Conservation (phyloP, 139 green algal genomes). For the Chlamydomonas applanata region DNA sequence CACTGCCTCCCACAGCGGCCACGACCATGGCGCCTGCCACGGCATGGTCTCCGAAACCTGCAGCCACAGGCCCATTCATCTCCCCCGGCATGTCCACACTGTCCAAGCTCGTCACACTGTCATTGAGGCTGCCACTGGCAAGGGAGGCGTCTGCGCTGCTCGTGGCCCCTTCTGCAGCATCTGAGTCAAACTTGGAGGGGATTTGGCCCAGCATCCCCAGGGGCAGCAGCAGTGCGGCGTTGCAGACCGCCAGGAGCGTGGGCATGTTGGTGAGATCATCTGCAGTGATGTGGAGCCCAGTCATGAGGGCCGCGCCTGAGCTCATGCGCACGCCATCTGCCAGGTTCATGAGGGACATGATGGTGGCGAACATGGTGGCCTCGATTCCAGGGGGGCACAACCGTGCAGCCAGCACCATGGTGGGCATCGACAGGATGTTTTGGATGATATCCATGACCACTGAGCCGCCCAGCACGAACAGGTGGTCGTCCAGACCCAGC, state of each 20-base stretch:
- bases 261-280: conserved; percentile 69
- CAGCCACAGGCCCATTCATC: too few species aligned
- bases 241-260: conserved; percentile 42
- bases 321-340: conserved; percentile 16
- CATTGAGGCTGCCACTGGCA: too few species aligned
- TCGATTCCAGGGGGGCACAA: conserved; percentile 59
- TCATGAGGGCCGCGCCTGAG: conserved; percentile 56
- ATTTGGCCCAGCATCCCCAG: conserved; percentile 17
- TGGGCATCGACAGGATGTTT: conserved; percentile 66
- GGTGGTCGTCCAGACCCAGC: conserved; percentile 59
- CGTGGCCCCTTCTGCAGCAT: too few species aligned
- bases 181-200: neutral
- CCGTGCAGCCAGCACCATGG: conserved; percentile 84
- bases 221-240: conserved; percentile 18
- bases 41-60: too few species aligned
- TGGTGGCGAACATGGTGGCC: conserved; percentile 87
- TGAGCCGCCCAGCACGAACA: conserved; percentile 79
- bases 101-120: too few species aligned
- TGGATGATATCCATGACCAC: conserved; percentile 79
- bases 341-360: conserved; percentile 82
- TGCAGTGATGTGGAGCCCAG: conserved; percentile 28
- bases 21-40: too few species aligned
- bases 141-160: too few species aligned
- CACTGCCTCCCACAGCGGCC: too few species aligned
- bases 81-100: too few species aligned